Percentiles rank a stretch among this genome's conserved stretches.
Evolutionary conservation across 306 rosid species (phyloP).

Genomic region (Inga oerstediana): DNA sequence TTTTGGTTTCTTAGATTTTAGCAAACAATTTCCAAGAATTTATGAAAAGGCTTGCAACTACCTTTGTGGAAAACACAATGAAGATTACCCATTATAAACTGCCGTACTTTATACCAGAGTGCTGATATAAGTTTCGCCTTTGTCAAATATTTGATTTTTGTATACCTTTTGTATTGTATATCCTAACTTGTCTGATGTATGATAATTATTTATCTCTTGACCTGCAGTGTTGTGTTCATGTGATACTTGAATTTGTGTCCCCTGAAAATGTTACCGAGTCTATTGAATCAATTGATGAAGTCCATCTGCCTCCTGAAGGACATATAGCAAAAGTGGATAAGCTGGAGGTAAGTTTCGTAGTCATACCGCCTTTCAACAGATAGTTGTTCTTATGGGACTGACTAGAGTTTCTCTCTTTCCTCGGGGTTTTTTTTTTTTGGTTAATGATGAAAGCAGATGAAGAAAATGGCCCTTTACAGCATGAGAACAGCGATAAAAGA

Average conservation of each 20-base stretch:
- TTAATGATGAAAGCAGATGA: slow-evolving; percentile 59
- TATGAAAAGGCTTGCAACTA: neutral
- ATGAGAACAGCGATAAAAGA: slow-evolving; percentile 80
- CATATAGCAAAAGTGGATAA: slow-evolving; percentile 77
- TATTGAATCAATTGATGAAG: slow-evolving; percentile 71
- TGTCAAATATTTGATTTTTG: neutral
- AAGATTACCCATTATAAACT: neutral
- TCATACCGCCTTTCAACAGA: slow-evolving; percentile 26
- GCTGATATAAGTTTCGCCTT: neutral
- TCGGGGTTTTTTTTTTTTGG: neutral
- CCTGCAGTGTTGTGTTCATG: slow-evolving; percentile 84
- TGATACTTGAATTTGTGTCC: slow-evolving; percentile 82
- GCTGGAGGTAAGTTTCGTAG: slow-evolving; percentile 63
- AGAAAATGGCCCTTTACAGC: slow-evolving; percentile 78
- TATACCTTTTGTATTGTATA: neutral
- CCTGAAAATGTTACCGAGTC: slow-evolving; percentile 81
- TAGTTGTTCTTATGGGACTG: slow-evolving; percentile 16
- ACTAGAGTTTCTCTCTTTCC: neutral
- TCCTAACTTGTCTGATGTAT: slow-evolving; percentile 21
- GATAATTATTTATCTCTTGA: slow-evolving; percentile 32
- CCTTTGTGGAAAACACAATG: neutral
- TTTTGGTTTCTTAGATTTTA: neutral
- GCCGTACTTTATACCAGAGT: neutral
- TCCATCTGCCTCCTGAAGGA: slow-evolving; percentile 65
- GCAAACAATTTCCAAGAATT: neutral